These are phyloP conservation scores for Kingdonia uniflora DNA, from an alignment of 164 flowering plant genomes.

Conservation along the genomic window DNA sequence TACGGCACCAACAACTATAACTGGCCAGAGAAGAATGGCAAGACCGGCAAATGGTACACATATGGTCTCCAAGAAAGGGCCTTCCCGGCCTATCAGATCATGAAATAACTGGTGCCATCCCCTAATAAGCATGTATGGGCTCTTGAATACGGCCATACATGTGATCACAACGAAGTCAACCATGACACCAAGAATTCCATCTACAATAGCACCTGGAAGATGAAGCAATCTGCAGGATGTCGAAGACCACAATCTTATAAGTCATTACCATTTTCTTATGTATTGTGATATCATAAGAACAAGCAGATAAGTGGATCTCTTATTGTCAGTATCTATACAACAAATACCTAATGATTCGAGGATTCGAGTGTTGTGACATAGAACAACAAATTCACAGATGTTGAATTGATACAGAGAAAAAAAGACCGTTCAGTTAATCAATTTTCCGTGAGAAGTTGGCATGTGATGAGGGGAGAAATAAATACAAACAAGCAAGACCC, in stretches of 20 bases:
- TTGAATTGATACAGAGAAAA: background rate
- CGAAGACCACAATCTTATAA: background rate
- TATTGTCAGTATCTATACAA: too few species aligned
- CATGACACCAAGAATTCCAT: conserved; percentile 42
- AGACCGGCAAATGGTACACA: conserved; percentile 98
- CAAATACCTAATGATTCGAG: too few species aligned
- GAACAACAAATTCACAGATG: background rate
- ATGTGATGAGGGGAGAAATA: background rate
- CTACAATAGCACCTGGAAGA: conserved; percentile 57
- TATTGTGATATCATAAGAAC: too few species aligned
- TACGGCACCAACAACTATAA: conserved; percentile 65
- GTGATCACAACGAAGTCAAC: conserved; percentile 55
- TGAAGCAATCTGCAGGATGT: conserved; percentile 43
- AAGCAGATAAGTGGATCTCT: too few species aligned
- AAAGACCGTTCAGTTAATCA: background rate
- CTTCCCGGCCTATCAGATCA: conserved; percentile 89
- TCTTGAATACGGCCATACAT: conserved; percentile 53
- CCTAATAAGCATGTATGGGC: conserved; percentile 84
- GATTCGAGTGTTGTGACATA: background rate
- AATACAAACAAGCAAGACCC: background rate
- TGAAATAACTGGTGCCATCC: conserved; percentile 90
- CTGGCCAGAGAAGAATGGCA: conserved; percentile 85
- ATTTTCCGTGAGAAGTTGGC: background rate
- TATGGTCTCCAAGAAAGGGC: conserved; percentile 90
- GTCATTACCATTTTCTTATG: too few species aligned